These are phyloP conservation scores for Raphanus sativus DNA, from an alignment of 345 rosid species.

Conservation along the genomic window DNA sequence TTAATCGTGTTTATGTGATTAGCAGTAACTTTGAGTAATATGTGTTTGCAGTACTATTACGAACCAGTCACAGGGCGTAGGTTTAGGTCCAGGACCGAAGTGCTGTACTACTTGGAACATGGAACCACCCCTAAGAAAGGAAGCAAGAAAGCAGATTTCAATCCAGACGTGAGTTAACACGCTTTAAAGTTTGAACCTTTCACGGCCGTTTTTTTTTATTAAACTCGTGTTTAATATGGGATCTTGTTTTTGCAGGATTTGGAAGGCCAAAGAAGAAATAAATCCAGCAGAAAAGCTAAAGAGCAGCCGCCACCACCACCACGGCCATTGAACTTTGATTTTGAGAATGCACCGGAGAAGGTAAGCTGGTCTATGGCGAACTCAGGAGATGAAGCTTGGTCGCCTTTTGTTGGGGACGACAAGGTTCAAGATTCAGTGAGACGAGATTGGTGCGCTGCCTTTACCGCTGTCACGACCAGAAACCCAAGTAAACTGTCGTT, in stretches of 20 bases:
- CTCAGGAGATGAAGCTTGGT: slow-evolving; percentile 45
- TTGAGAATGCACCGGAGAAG: slow-evolving; percentile 48
- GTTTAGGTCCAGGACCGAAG: slow-evolving; percentile 46
- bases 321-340: slow-evolving; percentile 48
- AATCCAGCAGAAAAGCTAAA: slow-evolving; percentile 13
- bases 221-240: not conserved
- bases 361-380: slow-evolving; percentile 54
- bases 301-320: slow-evolving; percentile 2
- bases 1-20: not conserved
- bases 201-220: not conserved
- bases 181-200: not conserved
- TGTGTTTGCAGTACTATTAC: slow-evolving; percentile 41
- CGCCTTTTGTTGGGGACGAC: slow-evolving; percentile 43
- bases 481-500: slow-evolving; percentile 26
- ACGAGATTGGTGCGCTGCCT: slow-evolving; percentile 53
- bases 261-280: slow-evolving; percentile 36
- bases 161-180: slow-evolving; percentile 45
- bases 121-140: slow-evolving; percentile 33
- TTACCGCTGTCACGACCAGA: slow-evolving; percentile 34
- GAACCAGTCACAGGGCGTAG: slow-evolving; percentile 41
- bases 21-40: not conserved
- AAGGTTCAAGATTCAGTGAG: slow-evolving; percentile 46
- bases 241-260: slow-evolving; percentile 32
- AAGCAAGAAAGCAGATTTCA: slow-evolving; percentile 29
- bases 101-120: slow-evolving; percentile 33